Evolutionary conservation across 768 basidiomycete species (phyloP), one percentile per base, ranked within the genome.

Genomic region (Mycena pura): DNA sequence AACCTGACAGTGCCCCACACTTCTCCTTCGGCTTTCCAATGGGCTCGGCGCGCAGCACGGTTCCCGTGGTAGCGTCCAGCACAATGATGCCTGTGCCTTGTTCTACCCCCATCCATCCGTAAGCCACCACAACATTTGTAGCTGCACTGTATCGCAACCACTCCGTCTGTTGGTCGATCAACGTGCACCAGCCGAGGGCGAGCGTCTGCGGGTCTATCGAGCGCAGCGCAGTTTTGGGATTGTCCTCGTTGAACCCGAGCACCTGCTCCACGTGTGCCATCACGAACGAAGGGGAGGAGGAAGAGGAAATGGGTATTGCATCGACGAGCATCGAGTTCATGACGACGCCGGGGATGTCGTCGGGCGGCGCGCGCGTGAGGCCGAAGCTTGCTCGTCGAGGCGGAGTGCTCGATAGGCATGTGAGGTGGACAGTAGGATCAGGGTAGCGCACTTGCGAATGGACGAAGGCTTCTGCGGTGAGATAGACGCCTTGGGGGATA

Each of bases 121-220:
- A 58, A 25, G 57, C 57, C 57, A 58, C 47, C 31, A 58, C 47
- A 34, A 19, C 40, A 36, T 31, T 48, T n/a, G 48, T 50, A 34
- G 31, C 47, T 19, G 49, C 57, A 50, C 57, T 58, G 48, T 58
- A 58, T 44, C 48, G 57, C 57, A 58, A 25, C 57, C 57, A 58
- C 40, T 50, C 40, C 48, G 57, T 58, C 31, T 50, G 40, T 51
- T 58, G 57, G 40, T 43, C 31, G 25, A 58, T 58, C 48, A 58
- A 36, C 48, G 57, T 58, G 48, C 57, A 58, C 57, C 57, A 58
- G 40, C 57, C 40, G 29, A 58, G 57, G 41, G 39, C 48, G 48
- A 58, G 57, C n/a, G 57, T 58, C 57, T 58, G 39, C 31, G 47
- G 14, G 57, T 44, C 29, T 24, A 41, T 43, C 22, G 40, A 58